These are phyloP conservation scores for Xylariomycetidae sp. DNA, from an alignment of 2,329 filamentous ascomycete genomes.

Conservation along the genomic window DNA sequence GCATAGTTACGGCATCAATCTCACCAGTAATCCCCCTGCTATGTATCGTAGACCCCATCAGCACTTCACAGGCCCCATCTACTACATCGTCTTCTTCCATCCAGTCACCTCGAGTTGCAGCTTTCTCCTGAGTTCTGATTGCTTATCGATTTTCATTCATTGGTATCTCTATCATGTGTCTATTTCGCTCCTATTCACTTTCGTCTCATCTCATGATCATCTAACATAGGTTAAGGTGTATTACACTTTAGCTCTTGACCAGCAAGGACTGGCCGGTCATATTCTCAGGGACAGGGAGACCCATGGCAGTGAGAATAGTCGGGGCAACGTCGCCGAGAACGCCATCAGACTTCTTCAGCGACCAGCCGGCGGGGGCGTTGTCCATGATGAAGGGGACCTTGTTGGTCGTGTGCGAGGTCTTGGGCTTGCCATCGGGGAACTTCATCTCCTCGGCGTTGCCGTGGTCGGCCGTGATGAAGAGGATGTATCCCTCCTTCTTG, in stretches of 20 bases:
- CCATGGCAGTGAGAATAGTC: slow-evolving; percentile 88
- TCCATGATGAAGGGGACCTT: slow-evolving; percentile 98
- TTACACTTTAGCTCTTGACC: slow-evolving; percentile 46
- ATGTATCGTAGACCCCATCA: too few relatives aligned
- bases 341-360: slow-evolving; percentile 69
- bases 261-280: slow-evolving; percentile 88
- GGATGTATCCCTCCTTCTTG: slow-evolving; percentile 85
- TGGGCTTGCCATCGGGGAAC: slow-evolving; percentile 89
- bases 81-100: too few relatives aligned
- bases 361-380: slow-evolving; percentile 87
- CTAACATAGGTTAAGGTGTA: slow-evolving; percentile 1
- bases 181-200: slow-evolving; percentile 5
- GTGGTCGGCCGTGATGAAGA: slow-evolving; percentile 95
- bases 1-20: too few relatives aligned
- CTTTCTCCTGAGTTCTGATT: not conserved
- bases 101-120: too few relatives aligned
- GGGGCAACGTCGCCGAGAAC: slow-evolving; percentile 97
- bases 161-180: slow-evolving; percentile 13
- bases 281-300: slow-evolving; percentile 79
- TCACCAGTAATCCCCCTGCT: too few relatives aligned
- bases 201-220: slow-evolving; percentile 1
- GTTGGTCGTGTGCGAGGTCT: slow-evolving; percentile 97
- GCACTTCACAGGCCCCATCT: too few relatives aligned
- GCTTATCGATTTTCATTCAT: slow-evolving; percentile 3
- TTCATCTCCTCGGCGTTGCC: slow-evolving; percentile 99